Base-by-base conservation (phyloP, 2,329 filamentous ascomycete species). In the Cytospora leucostoma region DNA sequence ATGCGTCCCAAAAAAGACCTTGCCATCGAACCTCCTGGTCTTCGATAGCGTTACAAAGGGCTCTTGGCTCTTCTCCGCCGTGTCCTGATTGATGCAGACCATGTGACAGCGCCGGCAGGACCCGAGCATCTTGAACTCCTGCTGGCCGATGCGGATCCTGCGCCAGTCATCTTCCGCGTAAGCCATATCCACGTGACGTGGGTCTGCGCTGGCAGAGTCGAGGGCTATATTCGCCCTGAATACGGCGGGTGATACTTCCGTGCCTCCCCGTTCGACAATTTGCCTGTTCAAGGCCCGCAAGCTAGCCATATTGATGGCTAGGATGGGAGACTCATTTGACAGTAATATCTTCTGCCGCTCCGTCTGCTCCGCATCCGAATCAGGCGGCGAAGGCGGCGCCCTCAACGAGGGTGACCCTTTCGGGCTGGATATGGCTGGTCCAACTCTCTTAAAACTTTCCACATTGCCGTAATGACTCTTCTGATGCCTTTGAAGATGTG, bases 251-350 rank as follows among this genome's bases (percentile, higher is more conserved):
- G 86, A 81, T 3, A 93, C 87, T 0, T 84, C 80, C 66, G 83
- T 86, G n/a, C 86, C 85, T 21, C 84, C 84, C n/a, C 78, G 80
- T 4, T 77, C 75, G 59, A 78, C 82, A 69, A 98, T 95, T 13
- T 86, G 80, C 65, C 84, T 78, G 71, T 98, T 98, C 8, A 98
- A 77, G 2, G 83, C 83, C 54, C 91, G 87, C 55, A 98, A 83
- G 68, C 93, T 97, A 11, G 90, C 87, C 60, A 86, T 84, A 21
- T 91, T 92, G 62, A 98, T 88, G 54, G 92, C 85, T 0, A 99
- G 83, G 52, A 99, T 96, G 0, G 95, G 94, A 59, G 92, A 96
- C 75, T 98, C 95, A 73, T 99, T 99, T 32, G 93, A 91, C 3
- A 99, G 79, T 0, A 95, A 78, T 38, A 98, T 93, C 4, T 87